Conservation (phyloP, 192 early-diverging fungal genomes). For the Backusella liffmaniae region DNA sequence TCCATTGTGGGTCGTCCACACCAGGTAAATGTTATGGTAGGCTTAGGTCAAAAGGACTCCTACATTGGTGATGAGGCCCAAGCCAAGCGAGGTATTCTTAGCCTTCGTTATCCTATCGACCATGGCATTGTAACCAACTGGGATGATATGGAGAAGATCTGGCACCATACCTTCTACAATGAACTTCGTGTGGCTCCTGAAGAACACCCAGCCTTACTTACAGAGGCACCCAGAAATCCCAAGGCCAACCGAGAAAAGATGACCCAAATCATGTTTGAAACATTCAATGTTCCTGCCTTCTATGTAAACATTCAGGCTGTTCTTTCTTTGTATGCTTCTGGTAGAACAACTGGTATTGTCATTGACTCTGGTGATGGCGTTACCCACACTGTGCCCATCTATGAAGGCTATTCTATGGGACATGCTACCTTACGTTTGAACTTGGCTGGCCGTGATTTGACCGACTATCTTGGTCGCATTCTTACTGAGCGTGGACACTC, state of each 20-base stretch:
- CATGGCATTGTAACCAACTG: slow-evolving; percentile 93
- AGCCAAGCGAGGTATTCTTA: slow-evolving; percentile 85
- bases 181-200: slow-evolving; percentile 97
- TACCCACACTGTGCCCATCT: slow-evolving; percentile 95
- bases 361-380: slow-evolving; percentile 98
- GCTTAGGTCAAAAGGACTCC: slow-evolving; percentile 88
- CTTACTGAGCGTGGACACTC: slow-evolving; percentile 95
- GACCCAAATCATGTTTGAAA: slow-evolving; percentile 99
- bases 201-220: slow-evolving; percentile 94
- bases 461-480: slow-evolving; percentile 88
- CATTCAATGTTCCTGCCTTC: slow-evolving; percentile 95
- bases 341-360: slow-evolving; percentile 97
- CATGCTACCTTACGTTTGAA: slow-evolving; percentile 96
- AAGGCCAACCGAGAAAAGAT: slow-evolving; percentile 99
- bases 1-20: slow-evolving; percentile 84
- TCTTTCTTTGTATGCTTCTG: slow-evolving; percentile 93
- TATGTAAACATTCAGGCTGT: slow-evolving; percentile 97
- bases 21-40: slow-evolving; percentile 85
- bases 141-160: slow-evolving; percentile 94
- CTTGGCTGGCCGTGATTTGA: slow-evolving; percentile 95
- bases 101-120: slow-evolving; percentile 85
- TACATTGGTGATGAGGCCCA: slow-evolving; percentile 91
- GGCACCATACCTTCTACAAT: slow-evolving; percentile 98
- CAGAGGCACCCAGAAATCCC: slow-evolving; percentile 96
- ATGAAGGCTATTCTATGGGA: slow-evolving; percentile 93